Evolutionary conservation across 257 asterid species (phyloP).

Genomic region (Solanum chmielewskii): DNA sequence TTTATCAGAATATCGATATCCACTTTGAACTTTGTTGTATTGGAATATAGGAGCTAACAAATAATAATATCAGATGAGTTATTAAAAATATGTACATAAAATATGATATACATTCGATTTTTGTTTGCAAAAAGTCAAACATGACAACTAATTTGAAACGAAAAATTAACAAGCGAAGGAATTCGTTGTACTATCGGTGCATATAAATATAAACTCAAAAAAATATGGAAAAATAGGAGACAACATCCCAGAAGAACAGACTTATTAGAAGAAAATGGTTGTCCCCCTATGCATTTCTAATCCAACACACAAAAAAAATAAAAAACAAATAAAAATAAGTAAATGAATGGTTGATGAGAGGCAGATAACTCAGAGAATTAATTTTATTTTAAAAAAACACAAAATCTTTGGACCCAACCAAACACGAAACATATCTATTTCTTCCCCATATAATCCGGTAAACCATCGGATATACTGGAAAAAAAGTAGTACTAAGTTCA

Average conservation of each 20-base stretch:
- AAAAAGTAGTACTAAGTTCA: constrained; percentile 11
- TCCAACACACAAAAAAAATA: not conserved
- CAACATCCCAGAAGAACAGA: not conserved
- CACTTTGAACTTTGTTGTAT: not conserved
- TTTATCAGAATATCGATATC: not conserved
- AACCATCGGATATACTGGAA: constrained; percentile 18
- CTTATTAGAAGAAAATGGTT: not conserved
- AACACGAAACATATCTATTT: constrained; percentile 7
- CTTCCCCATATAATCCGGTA: constrained; percentile 17
- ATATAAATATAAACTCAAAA: not conserved
- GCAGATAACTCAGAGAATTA: not conserved
- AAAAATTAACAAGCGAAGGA: not conserved
- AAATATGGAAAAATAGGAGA: not conserved
- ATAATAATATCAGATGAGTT: not conserved
- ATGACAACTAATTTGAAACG: not conserved
- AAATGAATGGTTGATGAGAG: not conserved
- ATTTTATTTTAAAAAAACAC: not conserved
- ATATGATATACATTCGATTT: not conserved
- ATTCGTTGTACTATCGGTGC: not conserved
- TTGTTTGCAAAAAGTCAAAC: not conserved
- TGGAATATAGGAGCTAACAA: not conserved
- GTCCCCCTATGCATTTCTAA: not conserved
- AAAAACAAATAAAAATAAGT: not conserved
- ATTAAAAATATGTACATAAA: not conserved
- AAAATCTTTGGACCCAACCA: constrained; percentile 3